Evolutionary conservation across 768 basidiomycete species (phyloP).

Genomic region (Trichaptum fuscoviolaceum): DNA sequence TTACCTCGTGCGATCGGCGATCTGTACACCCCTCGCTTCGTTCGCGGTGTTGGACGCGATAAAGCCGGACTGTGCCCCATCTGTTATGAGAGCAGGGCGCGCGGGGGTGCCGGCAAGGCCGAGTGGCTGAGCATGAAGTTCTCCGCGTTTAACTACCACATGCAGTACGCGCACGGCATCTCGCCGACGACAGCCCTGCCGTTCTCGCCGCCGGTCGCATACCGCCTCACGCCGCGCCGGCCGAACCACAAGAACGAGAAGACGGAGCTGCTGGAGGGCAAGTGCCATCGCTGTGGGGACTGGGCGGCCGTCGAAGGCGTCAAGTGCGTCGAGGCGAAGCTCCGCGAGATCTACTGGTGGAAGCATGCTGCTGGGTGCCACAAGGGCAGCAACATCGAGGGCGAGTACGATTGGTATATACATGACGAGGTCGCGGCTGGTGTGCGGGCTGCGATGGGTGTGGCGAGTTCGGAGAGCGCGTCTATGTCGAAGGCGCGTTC

Average conservation of each 20-base stretch:
- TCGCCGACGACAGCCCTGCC: conserved; percentile 63
- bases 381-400: conserved; percentile 46
- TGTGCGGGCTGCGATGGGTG: not conserved
- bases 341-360: conserved; percentile 74
- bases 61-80: conserved; percentile 79
- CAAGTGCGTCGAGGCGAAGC: conserved; percentile 72
- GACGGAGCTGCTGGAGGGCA: conserved; percentile 55
- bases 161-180: conserved; percentile 78
- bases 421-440: conserved; percentile 37
- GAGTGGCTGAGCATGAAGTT: conserved; percentile 78
- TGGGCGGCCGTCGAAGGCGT: conserved; percentile 73
- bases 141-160: conserved; percentile 80
- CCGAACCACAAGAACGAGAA: conserved; percentile 58
- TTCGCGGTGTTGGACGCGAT: conserved; percentile 57
- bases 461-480: not conserved
- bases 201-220: conserved; percentile 70
- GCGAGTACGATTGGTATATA: conserved; percentile 54
- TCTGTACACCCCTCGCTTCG: conserved; percentile 75
- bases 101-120: conserved; percentile 60
- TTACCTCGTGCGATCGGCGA: conserved; percentile 56
- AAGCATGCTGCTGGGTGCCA: conserved; percentile 82
- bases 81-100: conserved; percentile 52
- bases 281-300: conserved; percentile 69
- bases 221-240: conserved; percentile 43
- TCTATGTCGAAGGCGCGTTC: not conserved